These are phyloP conservation scores for Petunia axillaris DNA, from an alignment of 257 asterid genomes.

Conservation along the genomic window DNA sequence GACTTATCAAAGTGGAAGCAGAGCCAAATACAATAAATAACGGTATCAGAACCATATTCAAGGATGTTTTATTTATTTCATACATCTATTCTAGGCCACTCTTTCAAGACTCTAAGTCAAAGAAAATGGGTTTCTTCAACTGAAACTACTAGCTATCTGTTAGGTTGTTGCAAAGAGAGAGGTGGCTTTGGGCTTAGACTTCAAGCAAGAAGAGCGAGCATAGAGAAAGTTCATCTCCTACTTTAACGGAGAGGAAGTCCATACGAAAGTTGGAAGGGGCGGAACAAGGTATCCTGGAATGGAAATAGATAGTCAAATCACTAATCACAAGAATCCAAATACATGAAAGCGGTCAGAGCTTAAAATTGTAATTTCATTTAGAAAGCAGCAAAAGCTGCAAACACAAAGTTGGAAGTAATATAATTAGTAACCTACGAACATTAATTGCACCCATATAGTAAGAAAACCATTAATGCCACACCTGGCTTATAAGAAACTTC, in stretches of 20 bases:
- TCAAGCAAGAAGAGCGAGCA: slow-evolving; percentile 11
- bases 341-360: not conserved
- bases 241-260: not conserved
- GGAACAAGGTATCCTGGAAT: not conserved
- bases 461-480: slow-evolving; percentile 31
- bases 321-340: slow-evolving; percentile 6
- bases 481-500: slow-evolving; percentile 94
- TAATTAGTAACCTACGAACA: not conserved
- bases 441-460: slow-evolving; percentile 6
- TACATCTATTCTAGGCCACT: not conserved
- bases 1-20: not conserved
- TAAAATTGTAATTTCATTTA: not conserved
- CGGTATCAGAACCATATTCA: not conserved
- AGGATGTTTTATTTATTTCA: not conserved
- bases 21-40: not conserved
- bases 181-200: not conserved
- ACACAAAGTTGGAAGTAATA: not conserved
- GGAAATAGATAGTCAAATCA: slow-evolving; percentile 7
- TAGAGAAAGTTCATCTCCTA: not conserved
- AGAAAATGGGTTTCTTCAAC: not conserved
- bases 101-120: slow-evolving; percentile 10
- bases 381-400: slow-evolving; percentile 23
- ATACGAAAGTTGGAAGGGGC: not conserved
- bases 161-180: not conserved
- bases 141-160: not conserved